Base-by-base conservation (phyloP, 1,284 basidiomycete species). In the Cryptococcus sp. region DNA sequence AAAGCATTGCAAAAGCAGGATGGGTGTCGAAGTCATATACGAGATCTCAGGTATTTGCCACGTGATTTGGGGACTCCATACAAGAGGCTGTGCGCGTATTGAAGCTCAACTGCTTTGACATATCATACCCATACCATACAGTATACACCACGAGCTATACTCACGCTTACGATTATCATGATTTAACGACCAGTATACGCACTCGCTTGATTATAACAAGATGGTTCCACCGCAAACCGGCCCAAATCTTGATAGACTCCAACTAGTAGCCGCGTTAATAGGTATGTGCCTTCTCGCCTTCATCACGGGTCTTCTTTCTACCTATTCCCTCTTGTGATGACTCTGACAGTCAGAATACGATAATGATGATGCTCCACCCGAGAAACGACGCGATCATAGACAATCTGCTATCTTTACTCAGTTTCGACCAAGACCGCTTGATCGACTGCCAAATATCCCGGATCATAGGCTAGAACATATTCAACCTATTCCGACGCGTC, bases 191-290 rank as follows among this genome's bases (percentile, higher is more conserved):
- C 14, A n/a, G n/a, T n/a, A n/a, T n/a, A n/a, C n/a, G n/a, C n/a
- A n/a, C n/a, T n/a, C n/a, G n/a, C n/a, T n/a, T n/a, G n/a, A n/a
- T n/a, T n/a, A n/a, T n/a, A n/a, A n/a, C n/a, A n/a, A n/a, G n/a
- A n/a, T n/a, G n/a, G n/a, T n/a, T n/a, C n/a, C n/a, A n/a, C n/a
- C n/a, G n/a, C n/a, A n/a, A n/a, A n/a, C 55, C 31, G 55, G n/a
- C n/a, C 28, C 28, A 28, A 5, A 4, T 28, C 28, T 28, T 11
- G 28, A 28, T 28, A 28, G 71, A 14, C 49, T 67, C 1, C 66
- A 69, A 48, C 66, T 73, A 32, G 72, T 70, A 5, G 72, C 72
- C n/a, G 70, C 72, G 24, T 56, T 65, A 11, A 37, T 62, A 21
- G 63, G 61, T 63, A 34, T 43, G 62, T 45, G n/a, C 11, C 2